Percentiles rank a stretch among this genome's conserved stretches.
Conservation (phyloP, 2,329 filamentous ascomycete genomes). For the Epichloe typhina region DNA sequence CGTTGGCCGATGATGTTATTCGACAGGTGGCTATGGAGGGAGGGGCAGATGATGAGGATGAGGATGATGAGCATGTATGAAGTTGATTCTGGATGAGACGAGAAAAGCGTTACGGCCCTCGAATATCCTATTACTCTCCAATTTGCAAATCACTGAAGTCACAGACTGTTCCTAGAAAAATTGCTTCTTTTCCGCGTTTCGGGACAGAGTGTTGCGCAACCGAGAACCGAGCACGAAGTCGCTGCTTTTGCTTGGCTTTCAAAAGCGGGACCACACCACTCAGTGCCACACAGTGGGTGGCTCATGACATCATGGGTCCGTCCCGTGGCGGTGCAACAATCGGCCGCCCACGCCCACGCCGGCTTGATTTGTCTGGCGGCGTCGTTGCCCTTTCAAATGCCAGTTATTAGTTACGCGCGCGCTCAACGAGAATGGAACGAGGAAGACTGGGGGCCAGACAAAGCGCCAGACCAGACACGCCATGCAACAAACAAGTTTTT, state of each 20-base stretch:
- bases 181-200: too few species aligned
- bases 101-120: too few species aligned
- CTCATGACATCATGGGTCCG: conserved; percentile 19
- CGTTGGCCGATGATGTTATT: conserved; percentile 22
- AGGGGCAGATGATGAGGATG: conserved; percentile 1
- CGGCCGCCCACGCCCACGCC: conserved; percentile 2
- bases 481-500: neutral
- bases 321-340: conserved; percentile 18
- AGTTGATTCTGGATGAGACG: too few species aligned
- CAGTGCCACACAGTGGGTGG: conserved; percentile 3
- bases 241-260: neutral
- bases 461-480: neutral
- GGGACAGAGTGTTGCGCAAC: too few species aligned
- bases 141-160: too few species aligned
- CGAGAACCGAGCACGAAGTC: too few species aligned
- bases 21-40: conserved; percentile 11
- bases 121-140: too few species aligned
- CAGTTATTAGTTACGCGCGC: neutral
- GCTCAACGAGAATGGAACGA: neutral
- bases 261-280: neutral
- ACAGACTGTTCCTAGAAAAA: too few species aligned
- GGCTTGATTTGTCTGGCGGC: neutral
- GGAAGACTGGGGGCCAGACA: neutral
- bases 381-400: too few species aligned
- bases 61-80: neutral